Evolutionary conservation across 2,329 filamentous ascomycete species (phyloP), one percentile per base, ranked within the genome.

Genomic region (Allantophomopsis lycopodina): DNA sequence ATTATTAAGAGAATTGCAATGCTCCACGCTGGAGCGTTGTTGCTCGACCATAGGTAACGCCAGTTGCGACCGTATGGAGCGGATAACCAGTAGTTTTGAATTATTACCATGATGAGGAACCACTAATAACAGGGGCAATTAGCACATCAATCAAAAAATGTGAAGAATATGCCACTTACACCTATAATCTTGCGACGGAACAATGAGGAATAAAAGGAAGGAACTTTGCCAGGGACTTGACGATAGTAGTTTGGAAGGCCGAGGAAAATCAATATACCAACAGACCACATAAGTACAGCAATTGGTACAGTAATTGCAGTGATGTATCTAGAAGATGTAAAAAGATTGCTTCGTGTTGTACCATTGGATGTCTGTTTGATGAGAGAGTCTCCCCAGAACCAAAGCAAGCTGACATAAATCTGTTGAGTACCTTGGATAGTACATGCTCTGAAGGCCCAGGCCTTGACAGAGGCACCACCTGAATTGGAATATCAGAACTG

Each of bases 161-260:
- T 28, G 16, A 15, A 34, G 32, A 14, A 17, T 34, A 13, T 4
- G 31, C 5, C 14, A 34, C 32, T 34, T 34, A 34, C 32, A 23
- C 77, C 61, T 35, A 80, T 68, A 44, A 80, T 73, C 57, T 78
- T 79, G 42, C 77, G 69, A 35, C 74, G 65, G 45, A 69, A 62
- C 7, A 80, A 62, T 2, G 73, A 72, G 40, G 62, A 65, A 58
- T 80, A 81, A 61, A 82, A 80, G 14, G 71, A 73, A 0, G 77
- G 77, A 1, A 81, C 70, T 36, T 66, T 68, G 44, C 76, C 76
- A 0, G 77, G 77, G 13, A 65, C 60, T 51, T 78, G 73, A 35
- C 73, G 73, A 57, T 82, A 82, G 59, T 76, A 81, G 46, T 71
- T 71, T 6, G 77, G 77, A 7, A 82, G 63, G n/a, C 76, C 76